Percentiles rank a stretch among this genome's conserved stretches.
Evolutionary conservation across 1,284 basidiomycete species (phyloP).

Genomic region (Pseudozyma hubeiensis): DNA sequence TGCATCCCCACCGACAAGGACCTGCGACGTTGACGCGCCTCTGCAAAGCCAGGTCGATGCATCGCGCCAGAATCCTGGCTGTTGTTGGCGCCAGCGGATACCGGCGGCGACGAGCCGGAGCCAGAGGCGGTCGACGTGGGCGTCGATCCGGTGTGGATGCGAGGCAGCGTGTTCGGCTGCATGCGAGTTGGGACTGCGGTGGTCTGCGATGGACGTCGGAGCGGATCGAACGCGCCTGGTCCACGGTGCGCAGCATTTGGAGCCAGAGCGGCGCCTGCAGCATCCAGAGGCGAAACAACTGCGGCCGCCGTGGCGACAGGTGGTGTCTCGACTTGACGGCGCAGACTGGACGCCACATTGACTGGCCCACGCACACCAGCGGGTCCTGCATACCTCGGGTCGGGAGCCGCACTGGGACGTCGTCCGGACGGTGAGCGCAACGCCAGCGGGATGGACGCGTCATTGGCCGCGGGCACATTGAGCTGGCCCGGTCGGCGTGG

Average conservation of each 20-base stretch:
- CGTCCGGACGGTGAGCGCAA: conserved; percentile 54
- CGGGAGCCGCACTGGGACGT: conserved; percentile 56
- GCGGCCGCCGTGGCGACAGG: conserved; percentile 13
- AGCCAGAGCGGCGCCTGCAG: conserved; percentile 23
- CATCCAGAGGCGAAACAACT: conserved; percentile 28
- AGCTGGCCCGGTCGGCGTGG: conserved; percentile 38
- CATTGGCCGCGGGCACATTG: conserved; percentile 22
- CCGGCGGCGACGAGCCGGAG: conserved; percentile 32
- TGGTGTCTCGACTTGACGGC: conserved; percentile 58
- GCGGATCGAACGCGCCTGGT: conserved; percentile 45
- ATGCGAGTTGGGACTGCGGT: conserved; percentile 15
- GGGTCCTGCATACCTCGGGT: conserved; percentile 35
- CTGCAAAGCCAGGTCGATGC: conserved; percentile 44
- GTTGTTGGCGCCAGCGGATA: conserved; percentile 21
- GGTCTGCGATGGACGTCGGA: conserved; percentile 29
- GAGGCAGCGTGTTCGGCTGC: conserved; percentile 27
- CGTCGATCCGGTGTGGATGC: conserved; percentile 32
- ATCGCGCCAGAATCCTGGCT: conserved; percentile 25
- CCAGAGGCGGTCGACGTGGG: conserved; percentile 15
- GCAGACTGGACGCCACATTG: conserved; percentile 54
- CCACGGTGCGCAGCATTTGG: conserved; percentile 14
- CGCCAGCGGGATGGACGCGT: conserved; percentile 39
- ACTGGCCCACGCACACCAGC: conserved; percentile 16
- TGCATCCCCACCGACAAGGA: conserved; percentile 38
- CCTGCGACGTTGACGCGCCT: conserved; percentile 36